A percentile compares a stretch with the other conserved stretches of the same genome.
These are phyloP conservation scores for Ascochyta pisi DNA, from an alignment of 2,329 filamentous ascomycete genomes.

Conservation along the genomic window DNA sequence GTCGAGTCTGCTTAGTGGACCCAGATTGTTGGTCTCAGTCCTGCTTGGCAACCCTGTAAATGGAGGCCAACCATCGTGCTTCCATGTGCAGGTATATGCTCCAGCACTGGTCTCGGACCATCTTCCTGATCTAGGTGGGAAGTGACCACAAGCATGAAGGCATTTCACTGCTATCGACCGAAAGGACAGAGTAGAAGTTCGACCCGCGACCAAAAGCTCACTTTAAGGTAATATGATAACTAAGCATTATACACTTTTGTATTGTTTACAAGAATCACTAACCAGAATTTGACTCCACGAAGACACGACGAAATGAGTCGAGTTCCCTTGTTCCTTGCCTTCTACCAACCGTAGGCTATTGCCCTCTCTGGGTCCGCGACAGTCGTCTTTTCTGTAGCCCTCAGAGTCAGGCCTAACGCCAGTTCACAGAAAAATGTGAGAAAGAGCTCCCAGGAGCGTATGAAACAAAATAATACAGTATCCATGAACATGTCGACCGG, in stretches of 20 bases:
- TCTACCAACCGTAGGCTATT: slow-evolving; percentile 7
- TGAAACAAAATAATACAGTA: slow-evolving; percentile 1
- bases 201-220: neutral
- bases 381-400: slow-evolving; percentile 2
- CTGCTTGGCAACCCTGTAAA: neutral
- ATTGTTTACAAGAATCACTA: neutral
- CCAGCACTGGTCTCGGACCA: neutral
- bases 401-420: slow-evolving; percentile 2
- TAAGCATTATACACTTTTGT: neutral
- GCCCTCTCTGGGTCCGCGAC: neutral
- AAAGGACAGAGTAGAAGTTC: neutral
- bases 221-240: neutral
- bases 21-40: neutral
- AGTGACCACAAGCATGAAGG: neutral
- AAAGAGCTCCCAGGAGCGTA: slow-evolving; percentile 5
- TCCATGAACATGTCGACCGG: neutral
- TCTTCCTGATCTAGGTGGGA: neutral
- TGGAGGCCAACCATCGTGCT: too few species aligned
- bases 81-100: neutral
- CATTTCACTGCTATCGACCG: neutral
- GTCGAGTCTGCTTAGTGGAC: neutral
- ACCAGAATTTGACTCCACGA: neutral
- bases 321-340: neutral
- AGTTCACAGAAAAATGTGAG: slow-evolving; percentile 1
- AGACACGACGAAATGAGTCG: neutral